Conservation (phyloP, 1,284 basidiomycete species). For the Apiotrichum veenhuisii region DNA sequence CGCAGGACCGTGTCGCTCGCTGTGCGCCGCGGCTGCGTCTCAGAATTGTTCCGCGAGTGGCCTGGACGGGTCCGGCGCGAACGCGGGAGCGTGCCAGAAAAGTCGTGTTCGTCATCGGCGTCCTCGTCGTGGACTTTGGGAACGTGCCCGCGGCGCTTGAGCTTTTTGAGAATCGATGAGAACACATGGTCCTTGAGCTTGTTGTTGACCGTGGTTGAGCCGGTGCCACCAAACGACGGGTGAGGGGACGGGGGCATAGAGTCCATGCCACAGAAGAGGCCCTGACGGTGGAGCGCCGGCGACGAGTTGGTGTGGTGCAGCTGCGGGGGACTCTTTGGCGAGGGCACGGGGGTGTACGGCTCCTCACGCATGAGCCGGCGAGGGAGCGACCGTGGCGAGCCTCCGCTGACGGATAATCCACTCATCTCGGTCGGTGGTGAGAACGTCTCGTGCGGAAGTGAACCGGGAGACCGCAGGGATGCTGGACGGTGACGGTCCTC, state of each 20-base stretch:
- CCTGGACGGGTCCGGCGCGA: neutral
- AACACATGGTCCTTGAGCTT: slow-evolving; percentile 91
- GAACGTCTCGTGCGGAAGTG: slow-evolving; percentile 12
- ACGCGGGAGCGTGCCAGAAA: slow-evolving; percentile 3
- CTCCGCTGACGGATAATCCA: slow-evolving; percentile 21
- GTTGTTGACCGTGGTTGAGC: slow-evolving; percentile 86
- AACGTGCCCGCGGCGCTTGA: slow-evolving; percentile 28
- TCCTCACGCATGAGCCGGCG: slow-evolving; percentile 30
- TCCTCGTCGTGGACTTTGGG: slow-evolving; percentile 31
- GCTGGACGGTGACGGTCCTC: slow-evolving; percentile 18
- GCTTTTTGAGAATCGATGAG: slow-evolving; percentile 68
- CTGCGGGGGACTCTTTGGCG: slow-evolving; percentile 28
- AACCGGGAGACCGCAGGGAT: slow-evolving; percentile 8
- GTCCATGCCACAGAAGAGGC: slow-evolving; percentile 16
- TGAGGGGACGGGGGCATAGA: slow-evolving; percentile 26
- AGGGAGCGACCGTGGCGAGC: slow-evolving; percentile 18
- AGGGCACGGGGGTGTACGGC: slow-evolving; percentile 41
- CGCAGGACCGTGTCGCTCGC: neutral
- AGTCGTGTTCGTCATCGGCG: slow-evolving; percentile 43
- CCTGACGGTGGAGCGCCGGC: slow-evolving; percentile 27
- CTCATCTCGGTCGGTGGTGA: slow-evolving; percentile 39
- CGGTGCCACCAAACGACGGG: slow-evolving; percentile 70
- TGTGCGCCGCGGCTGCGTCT: neutral
- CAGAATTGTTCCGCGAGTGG: neutral
- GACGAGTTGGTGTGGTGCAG: slow-evolving; percentile 45